Percentiles rank a stretch among this genome's conserved stretches.
Evolutionary conservation across 768 basidiomycete genomes (phyloP).

Genomic region (Ramaria rubella): DNA sequence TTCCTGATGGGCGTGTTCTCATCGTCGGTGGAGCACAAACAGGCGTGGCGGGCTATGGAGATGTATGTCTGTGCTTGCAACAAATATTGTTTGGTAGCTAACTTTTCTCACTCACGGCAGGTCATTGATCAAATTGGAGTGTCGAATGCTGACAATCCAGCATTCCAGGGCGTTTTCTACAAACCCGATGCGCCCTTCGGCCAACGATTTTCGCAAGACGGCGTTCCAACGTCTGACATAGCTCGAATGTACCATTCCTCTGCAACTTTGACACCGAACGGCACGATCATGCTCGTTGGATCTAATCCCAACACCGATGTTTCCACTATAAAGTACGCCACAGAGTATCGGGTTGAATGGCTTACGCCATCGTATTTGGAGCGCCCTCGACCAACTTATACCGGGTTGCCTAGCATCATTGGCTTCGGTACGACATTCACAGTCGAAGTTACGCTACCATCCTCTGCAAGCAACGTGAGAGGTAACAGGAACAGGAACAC

Average conservation of each 20-base stretch:
- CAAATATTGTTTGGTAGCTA: slow-evolving; percentile 15
- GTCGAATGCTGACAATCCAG: slow-evolving; percentile 34
- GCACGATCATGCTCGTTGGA: slow-evolving; percentile 33
- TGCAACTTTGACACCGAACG: slow-evolving; percentile 25
- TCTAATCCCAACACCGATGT: slow-evolving; percentile 39
- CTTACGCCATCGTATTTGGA: slow-evolving; percentile 38
- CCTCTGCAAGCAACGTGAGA: not conserved
- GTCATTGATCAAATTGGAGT: slow-evolving; percentile 27
- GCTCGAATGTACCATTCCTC: slow-evolving; percentile 37
- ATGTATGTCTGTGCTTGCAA: slow-evolving; percentile 17
- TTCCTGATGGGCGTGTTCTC: slow-evolving; percentile 34
- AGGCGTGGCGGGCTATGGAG: slow-evolving; percentile 34
- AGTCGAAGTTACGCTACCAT: not conserved
- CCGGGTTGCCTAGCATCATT: slow-evolving; percentile 23
- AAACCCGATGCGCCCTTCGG: slow-evolving; percentile 27
- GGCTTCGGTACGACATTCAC: slow-evolving; percentile 2
- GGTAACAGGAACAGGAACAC: slow-evolving; percentile 2
- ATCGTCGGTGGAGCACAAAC: slow-evolving; percentile 39
- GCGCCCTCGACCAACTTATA: slow-evolving; percentile 30
- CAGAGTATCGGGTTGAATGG: slow-evolving; percentile 33
- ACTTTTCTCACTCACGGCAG: too few relatives aligned
- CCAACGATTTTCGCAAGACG: slow-evolving; percentile 31
- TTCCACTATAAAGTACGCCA: slow-evolving; percentile 12
- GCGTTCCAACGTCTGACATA: slow-evolving; percentile 24
- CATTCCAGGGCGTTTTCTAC: slow-evolving; percentile 21